phyloP scores from a whole-genome alignment of 345 rosid species.

The Moringa oleifera region DNA sequence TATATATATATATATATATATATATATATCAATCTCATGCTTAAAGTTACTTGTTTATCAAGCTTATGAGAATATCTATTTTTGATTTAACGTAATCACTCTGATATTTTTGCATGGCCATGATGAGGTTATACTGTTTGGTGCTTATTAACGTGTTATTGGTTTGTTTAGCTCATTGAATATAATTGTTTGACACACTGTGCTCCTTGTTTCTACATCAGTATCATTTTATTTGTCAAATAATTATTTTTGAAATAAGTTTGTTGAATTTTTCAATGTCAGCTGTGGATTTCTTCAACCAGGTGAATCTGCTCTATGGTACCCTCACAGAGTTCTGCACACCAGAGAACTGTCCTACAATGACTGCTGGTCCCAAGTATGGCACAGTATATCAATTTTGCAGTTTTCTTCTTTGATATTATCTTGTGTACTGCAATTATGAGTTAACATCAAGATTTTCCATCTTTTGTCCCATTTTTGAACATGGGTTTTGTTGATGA shows the following conservation, averaged over 20 bases:
- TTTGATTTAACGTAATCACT: too few relatives aligned
- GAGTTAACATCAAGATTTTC: background rate
- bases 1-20: too few relatives aligned
- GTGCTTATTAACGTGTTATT: too few relatives aligned
- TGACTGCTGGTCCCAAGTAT: slow-evolving; percentile 99
- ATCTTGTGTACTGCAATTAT: background rate
- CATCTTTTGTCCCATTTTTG: background rate
- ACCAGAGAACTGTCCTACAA: slow-evolving; percentile 91
- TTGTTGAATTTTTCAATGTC: slow-evolving; percentile 31
- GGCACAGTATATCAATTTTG: slow-evolving; percentile 21
- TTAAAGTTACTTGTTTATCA: too few relatives aligned
- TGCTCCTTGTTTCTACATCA: background rate
- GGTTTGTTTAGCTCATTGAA: background rate
- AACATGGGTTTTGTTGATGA: background rate
- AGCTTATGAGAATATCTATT: too few relatives aligned
- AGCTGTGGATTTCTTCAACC: slow-evolving; percentile 99
- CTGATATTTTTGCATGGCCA: background rate
- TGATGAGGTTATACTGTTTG: background rate
- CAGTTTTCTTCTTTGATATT: background rate
- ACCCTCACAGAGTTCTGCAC: slow-evolving; percentile 99
- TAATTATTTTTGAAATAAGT: slow-evolving; percentile 16
- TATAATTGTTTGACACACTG: background rate
- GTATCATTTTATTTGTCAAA: background rate
- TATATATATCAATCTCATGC: too few relatives aligned
- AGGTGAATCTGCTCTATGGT: slow-evolving; percentile 97